These are phyloP conservation scores for Galeopsis tetrahit DNA, from an alignment of 257 asterid species.

Conservation along the genomic window DNA sequence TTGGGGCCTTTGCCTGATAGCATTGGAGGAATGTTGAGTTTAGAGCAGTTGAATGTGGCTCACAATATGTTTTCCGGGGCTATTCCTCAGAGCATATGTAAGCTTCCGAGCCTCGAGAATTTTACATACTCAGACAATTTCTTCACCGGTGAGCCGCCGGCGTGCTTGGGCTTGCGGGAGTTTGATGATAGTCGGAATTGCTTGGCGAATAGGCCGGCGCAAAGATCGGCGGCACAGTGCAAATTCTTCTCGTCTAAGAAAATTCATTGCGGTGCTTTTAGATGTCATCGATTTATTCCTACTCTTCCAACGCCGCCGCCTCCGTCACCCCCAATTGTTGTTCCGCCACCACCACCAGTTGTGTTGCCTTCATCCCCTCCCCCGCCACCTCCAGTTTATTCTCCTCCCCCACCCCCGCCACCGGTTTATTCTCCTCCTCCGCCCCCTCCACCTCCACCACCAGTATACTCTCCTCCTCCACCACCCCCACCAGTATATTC, in stretches of 20 bases:
- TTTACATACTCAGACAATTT: slow-evolving; percentile 70
- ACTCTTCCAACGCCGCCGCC: slow-evolving; percentile 67
- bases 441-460: slow-evolving; percentile 42
- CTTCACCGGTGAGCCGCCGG: slow-evolving; percentile 79
- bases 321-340: slow-evolving; percentile 47
- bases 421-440: slow-evolving; percentile 40
- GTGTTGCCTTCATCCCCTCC: slow-evolving; percentile 42
- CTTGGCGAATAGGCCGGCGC: slow-evolving; percentile 67
- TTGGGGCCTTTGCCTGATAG: slow-evolving; percentile 73
- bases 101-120: slow-evolving; percentile 66
- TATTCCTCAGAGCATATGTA: slow-evolving; percentile 71
- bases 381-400: slow-evolving; percentile 34
- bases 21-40: slow-evolving; percentile 65
- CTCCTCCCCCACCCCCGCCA: slow-evolving; percentile 43
- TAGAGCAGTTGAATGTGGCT: slow-evolving; percentile 86
- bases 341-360: slow-evolving; percentile 43
- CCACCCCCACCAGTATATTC: slow-evolving; percentile 39
- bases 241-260: slow-evolving; percentile 55
- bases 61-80: slow-evolving; percentile 61
- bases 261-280: slow-evolving; percentile 75
- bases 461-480: slow-evolving; percentile 27
- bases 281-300: slow-evolving; percentile 70
- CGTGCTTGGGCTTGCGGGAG: slow-evolving; percentile 66
- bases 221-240: slow-evolving; percentile 64
- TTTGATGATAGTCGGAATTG: slow-evolving; percentile 68